Conservation (phyloP, 768 basidiomycete species). For the Boletellus ananiceps region DNA sequence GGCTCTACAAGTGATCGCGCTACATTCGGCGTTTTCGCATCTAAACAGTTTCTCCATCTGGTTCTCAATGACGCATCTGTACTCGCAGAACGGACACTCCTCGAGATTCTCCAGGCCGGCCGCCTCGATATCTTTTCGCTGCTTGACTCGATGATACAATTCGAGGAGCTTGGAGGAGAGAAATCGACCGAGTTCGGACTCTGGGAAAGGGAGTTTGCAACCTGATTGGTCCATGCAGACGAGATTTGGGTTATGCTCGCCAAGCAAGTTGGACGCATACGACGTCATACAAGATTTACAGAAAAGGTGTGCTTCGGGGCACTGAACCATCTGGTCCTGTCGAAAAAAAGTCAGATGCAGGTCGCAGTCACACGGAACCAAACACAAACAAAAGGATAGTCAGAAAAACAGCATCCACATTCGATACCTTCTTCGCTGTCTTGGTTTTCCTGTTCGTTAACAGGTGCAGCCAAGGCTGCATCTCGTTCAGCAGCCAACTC, state of each 20-base stretch:
- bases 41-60: conserved; percentile 55
- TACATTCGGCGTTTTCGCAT: conserved; percentile 62
- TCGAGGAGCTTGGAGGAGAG: conserved; percentile 61
- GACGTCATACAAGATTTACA: conserved; percentile 66
- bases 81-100: conserved; percentile 90
- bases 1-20: conserved; percentile 67
- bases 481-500: conserved; percentile 27
- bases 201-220: conserved; percentile 63
- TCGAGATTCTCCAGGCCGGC: conserved; percentile 79
- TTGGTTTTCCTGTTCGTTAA: conserved; percentile 39
- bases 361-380: not conserved
- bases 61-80: conserved; percentile 73
- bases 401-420: conserved; percentile 83
- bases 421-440: conserved; percentile 64
- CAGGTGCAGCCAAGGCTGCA: conserved; percentile 29
- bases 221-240: conserved; percentile 81
- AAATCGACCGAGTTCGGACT: conserved; percentile 63
- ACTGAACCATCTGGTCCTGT: conserved; percentile 83
- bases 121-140: conserved; percentile 72
- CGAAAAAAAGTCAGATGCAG: not conserved
- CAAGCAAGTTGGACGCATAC: conserved; percentile 66
- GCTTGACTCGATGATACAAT: conserved; percentile 70
- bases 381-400: conserved; percentile 61
- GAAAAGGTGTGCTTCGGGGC: conserved; percentile 86
- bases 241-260: conserved; percentile 55